Evolutionary conservation across 352 stramenopile genomes (phyloP), one percentile per base, ranked within the genome.

Genomic region (Phytopythium chamaehyphon): DNA sequence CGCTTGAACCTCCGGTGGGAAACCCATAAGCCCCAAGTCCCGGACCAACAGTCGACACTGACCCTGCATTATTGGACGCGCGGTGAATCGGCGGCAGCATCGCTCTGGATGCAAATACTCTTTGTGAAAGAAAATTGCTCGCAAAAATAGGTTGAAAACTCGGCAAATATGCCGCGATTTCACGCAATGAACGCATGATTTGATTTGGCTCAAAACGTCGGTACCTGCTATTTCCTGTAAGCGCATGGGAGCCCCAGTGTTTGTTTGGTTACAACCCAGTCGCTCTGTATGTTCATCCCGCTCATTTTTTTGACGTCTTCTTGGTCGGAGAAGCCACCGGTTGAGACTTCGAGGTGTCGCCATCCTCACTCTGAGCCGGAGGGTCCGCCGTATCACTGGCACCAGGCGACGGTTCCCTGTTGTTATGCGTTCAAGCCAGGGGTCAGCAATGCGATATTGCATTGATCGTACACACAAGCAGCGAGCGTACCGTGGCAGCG

Each of bases 401-500:
- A 18, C 47, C 33, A 44, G 47, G 47, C 33, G 33, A 53, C 14
- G 47, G 47, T 23, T 53, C 47, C 19, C 47, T 53, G 15, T 42
- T 10, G 18, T 14, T 11, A 40, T 18, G 40, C 6, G n/a, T n/a
- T n/a, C n/a, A n/a, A n/a, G n/a, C n/a, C n/a, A n/a, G n/a, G n/a
- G n/a, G n/a, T n/a, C n/a, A n/a, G n/a, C 37, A 21, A 42, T 21
- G 37, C 37, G 14, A 21, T n/a, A n/a, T n/a, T n/a, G n/a, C n/a
- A n/a, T n/a, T n/a, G n/a, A n/a, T n/a, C n/a, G n/a, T n/a, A n/a
- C n/a, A n/a, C n/a, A n/a, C n/a, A n/a, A n/a, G n/a, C n/a, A n/a
- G n/a, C n/a, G n/a, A n/a, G 53, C 57, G 44, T 55, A 71, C 46
- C 61, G 73, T 54, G 73, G 73, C 39, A 84, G 58, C 48, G 68